Evolutionary conservation across 2,329 filamentous ascomycete species (phyloP), one percentile per base, ranked within the genome.

Genomic region (Verticillium dahliae): DNA sequence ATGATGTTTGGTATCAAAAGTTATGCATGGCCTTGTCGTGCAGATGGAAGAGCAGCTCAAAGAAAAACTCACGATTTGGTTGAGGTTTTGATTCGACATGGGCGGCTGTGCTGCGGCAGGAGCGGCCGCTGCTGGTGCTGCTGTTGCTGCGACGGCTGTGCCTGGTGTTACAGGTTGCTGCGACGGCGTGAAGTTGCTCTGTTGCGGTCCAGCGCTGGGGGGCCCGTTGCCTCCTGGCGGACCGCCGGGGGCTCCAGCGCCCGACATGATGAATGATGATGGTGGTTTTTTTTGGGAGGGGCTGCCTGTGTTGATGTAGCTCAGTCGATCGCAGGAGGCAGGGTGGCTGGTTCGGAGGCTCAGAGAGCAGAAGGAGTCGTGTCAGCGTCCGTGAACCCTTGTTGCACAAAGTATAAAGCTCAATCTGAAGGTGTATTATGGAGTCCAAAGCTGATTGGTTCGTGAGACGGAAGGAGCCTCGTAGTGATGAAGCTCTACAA

Each of bases 61-160:
- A 50, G 58, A 56, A 81, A 13, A 35, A 79, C 93, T 84, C 83
- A 97, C 94, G 75, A 98, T 98, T 69, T 97, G 92, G 70, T 98
- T 98, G 1, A 97, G 76, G 71, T 97, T 96, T 70, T 96, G 91
- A 65, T 94, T 92, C 2, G 90, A 92, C 76, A 92, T 88, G 10
- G 77, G 74, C 57, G 54, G 54, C 14, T 56, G 54, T 15, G 54
- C 33, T 56, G 54, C 15, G 54, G 54, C 33, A 56, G 54, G 15
- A 56, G 54, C 13, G 9, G 45, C 45, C n/a, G 39, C 37, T 3
- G 56, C 41, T 27, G 56, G 15, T 27, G 31, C 33, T 31, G 58
- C 14, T 33, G 58, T 27, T 14, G 41, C 45, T 31, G 37, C 56
- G 9, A n/a, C 22, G 15, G 27, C 27, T 15, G 41, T 50, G 41